A percentile compares a stretch with the other conserved stretches of the same genome.
Evolutionary conservation across 2,329 filamentous ascomycete genomes (phyloP).

Genomic region (Gnomoniopsis smithogilvyi): DNA sequence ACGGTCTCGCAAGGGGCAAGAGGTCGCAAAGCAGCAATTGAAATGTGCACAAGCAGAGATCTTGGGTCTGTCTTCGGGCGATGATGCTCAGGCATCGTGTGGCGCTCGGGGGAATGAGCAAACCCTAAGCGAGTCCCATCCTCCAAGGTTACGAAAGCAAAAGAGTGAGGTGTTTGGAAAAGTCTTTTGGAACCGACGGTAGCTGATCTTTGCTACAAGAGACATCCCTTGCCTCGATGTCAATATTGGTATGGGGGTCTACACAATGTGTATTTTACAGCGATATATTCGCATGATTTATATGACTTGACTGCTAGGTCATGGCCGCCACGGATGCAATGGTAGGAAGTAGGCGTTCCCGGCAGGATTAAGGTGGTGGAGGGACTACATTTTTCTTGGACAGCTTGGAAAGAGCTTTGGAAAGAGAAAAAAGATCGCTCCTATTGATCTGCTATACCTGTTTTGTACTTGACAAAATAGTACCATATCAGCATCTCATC

Average conservation of each 20-base stretch:
- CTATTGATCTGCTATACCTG: no score
- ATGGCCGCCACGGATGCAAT: neutral
- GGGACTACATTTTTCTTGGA: no score
- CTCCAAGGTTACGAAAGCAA: neutral
- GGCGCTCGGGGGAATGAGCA: neutral
- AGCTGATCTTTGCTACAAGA: neutral
- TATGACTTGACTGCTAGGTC: neutral
- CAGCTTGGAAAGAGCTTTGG: no score
- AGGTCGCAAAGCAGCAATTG: slow-evolving; percentile 13
- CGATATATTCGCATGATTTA: neutral
- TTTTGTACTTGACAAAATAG: no score
- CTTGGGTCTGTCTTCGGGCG: neutral
- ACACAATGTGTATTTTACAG: neutral
- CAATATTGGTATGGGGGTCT: neutral
- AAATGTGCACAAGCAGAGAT: slow-evolving; percentile 11
- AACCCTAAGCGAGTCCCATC: neutral
- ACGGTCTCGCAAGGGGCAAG: slow-evolving; percentile 17
- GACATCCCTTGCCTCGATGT: neutral
- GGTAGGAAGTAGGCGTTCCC: neutral
- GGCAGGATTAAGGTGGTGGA: no score
- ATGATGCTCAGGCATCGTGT: neutral
- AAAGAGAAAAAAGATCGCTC: no score
- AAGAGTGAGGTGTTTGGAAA: slow-evolving; percentile 14
- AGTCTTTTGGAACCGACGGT: slow-evolving; percentile 5
- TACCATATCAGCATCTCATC: no score